A percentile compares a stretch with the other conserved stretches of the same genome.
These are phyloP conservation scores for Calonectria fujianensis DNA, from an alignment of 2,329 filamentous ascomycete species.

Conservation along the genomic window DNA sequence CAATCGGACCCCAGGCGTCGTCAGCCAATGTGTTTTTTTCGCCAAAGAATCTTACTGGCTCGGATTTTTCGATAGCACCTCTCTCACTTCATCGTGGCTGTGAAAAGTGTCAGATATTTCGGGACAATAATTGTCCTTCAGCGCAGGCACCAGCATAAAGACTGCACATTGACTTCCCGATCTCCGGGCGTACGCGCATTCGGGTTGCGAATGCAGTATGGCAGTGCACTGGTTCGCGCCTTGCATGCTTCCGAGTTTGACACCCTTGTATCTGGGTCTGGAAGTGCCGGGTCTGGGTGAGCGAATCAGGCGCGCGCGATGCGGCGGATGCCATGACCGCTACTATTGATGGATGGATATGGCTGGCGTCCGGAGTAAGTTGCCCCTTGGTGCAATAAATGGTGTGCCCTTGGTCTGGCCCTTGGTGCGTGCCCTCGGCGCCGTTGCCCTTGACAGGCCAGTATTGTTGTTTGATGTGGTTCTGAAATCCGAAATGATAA, in stretches of 20 bases:
- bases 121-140: constrained; percentile 1
- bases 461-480: constrained; percentile 22
- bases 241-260: constrained; percentile 27
- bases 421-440: constrained; percentile 12
- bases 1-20: constrained; percentile 33
- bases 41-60: constrained; percentile 31
- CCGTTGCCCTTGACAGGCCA: constrained; percentile 18
- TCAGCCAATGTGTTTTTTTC: constrained; percentile 47
- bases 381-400: constrained; percentile 28
- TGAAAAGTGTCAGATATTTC: constrained; percentile 35
- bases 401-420: constrained; percentile 27
- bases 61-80: constrained; percentile 37
- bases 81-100: constrained; percentile 48
- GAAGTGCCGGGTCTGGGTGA: constrained; percentile 45
- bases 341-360: constrained; percentile 30
- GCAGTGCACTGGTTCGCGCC: constrained; percentile 46
- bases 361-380: constrained; percentile 22
- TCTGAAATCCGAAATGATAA: constrained; percentile 11
- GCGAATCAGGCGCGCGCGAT: constrained; percentile 36
- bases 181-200: constrained; percentile 37
- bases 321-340: constrained; percentile 3
- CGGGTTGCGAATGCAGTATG: constrained; percentile 45
- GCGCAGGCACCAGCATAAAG: constrained; percentile 47
- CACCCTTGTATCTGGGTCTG: constrained; percentile 24
- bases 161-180: constrained; percentile 35